These are phyloP conservation scores for Phyllosticta citribraziliensis DNA, from an alignment of 2,329 filamentous ascomycete species.

Conservation along the genomic window DNA sequence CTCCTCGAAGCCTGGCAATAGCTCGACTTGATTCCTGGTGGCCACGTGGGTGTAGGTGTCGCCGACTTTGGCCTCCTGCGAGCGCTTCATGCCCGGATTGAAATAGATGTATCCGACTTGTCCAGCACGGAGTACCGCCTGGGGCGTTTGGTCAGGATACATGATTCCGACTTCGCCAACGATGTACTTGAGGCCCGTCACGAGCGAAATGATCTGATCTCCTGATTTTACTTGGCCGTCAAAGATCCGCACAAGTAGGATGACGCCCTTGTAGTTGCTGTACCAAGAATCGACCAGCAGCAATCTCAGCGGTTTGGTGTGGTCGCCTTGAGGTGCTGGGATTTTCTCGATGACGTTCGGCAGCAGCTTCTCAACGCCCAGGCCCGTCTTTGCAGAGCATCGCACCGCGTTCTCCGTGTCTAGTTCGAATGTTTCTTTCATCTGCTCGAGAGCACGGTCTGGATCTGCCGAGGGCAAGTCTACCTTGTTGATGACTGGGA, in stretches of 20 bases:
- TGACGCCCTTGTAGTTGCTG: slow-evolving; percentile 87
- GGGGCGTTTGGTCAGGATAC: slow-evolving; percentile 78
- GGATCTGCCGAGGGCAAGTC: slow-evolving; percentile 85
- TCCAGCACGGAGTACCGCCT: slow-evolving; percentile 71
- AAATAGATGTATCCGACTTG: slow-evolving; percentile 97
- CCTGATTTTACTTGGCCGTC: slow-evolving; percentile 76
- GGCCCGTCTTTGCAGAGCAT: slow-evolving; percentile 89
- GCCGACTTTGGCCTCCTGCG: slow-evolving; percentile 89
- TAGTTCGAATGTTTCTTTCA: slow-evolving; percentile 78
- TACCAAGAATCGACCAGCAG: slow-evolving; percentile 98
- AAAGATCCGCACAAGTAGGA: slow-evolving; percentile 83
- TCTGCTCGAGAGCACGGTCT: slow-evolving; percentile 75
- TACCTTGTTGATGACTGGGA: slow-evolving; percentile 95
- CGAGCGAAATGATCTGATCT: slow-evolving; percentile 78
- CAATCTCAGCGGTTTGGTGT: slow-evolving; percentile 63
- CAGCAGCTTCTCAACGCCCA: slow-evolving; percentile 74
- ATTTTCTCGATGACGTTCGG: slow-evolving; percentile 79
- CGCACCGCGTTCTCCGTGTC: slow-evolving; percentile 63
- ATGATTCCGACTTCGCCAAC: slow-evolving; percentile 97
- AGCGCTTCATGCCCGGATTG: slow-evolving; percentile 96
- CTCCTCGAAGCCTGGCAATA: slow-evolving; percentile 88
- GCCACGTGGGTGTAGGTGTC: slow-evolving; percentile 87
- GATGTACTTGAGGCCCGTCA: slow-evolving; percentile 78
- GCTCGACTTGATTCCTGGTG: slow-evolving; percentile 63
- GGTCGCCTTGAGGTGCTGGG: slow-evolving; percentile 68